Conservation (phyloP, 2,329 filamentous ascomycete genomes). For the Exophiala oligosperma region DNA sequence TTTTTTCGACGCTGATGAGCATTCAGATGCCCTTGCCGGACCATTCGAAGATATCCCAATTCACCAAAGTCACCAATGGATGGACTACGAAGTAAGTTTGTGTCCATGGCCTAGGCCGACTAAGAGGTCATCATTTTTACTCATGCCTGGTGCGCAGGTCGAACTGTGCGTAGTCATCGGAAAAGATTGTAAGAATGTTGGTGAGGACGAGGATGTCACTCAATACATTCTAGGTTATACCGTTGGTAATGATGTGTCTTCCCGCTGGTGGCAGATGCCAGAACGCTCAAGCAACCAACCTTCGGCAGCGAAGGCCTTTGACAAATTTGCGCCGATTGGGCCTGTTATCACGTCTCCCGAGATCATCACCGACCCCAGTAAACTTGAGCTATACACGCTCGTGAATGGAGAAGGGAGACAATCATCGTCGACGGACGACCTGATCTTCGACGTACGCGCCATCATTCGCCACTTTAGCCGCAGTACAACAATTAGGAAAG, state of each 20-base stretch:
- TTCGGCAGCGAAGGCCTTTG: not conserved
- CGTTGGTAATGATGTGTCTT: too few relatives aligned
- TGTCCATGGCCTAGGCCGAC: too few relatives aligned
- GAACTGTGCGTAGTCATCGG: too few relatives aligned
- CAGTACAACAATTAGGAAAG: slow-evolving; percentile 26
- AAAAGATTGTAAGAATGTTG: too few relatives aligned
- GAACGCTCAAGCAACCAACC: not conserved
- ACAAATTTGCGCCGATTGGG: not conserved
- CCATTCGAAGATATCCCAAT: not conserved
- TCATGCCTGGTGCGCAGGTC: too few relatives aligned
- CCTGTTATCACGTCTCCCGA: not conserved
- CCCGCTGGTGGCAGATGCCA: not conserved
- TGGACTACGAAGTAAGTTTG: not conserved
- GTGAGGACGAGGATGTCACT: too few relatives aligned
- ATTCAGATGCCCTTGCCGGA: not conserved
- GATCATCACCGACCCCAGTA: not conserved
- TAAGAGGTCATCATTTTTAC: too few relatives aligned
- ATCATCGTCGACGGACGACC: not conserved
- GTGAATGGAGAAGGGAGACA: too few relatives aligned
- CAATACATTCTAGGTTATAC: not conserved
- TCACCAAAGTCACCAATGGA: not conserved
- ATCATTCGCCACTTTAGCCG: too few relatives aligned
- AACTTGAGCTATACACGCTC: too few relatives aligned
- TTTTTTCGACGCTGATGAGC: not conserved
- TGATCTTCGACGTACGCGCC: not conserved